phyloP scores from a whole-genome alignment of 1,284 basidiomycete genomes.

The Caloboletus firmus region DNA sequence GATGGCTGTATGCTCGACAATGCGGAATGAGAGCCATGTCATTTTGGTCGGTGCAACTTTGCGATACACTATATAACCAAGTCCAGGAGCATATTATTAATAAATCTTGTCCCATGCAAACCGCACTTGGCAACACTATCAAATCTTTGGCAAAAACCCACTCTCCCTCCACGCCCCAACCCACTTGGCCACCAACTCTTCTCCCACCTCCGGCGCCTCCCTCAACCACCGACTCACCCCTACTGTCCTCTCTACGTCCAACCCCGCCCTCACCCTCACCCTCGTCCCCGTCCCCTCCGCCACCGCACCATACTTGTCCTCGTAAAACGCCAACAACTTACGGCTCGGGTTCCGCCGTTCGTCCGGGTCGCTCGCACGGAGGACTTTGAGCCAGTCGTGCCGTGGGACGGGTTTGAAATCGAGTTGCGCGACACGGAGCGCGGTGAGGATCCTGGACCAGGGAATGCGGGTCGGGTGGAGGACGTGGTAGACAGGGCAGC shows the following conservation, averaged over 20 bases:
- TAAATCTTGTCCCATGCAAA: neutral
- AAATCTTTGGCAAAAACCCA: conserved; percentile 28
- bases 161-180: conserved; percentile 34
- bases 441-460: conserved; percentile 47
- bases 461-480: conserved; percentile 42
- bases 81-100: neutral
- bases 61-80: neutral
- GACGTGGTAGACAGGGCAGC: conserved; percentile 47
- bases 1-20: neutral
- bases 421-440: conserved; percentile 43
- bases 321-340: conserved; percentile 47
- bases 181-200: conserved; percentile 38
- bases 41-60: neutral
- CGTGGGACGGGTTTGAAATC: conserved; percentile 46
- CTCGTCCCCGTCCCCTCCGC: conserved; percentile 12
- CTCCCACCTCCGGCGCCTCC: conserved; percentile 28
- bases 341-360: conserved; percentile 48
- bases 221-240: conserved; percentile 29
- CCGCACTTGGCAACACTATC: neutral
- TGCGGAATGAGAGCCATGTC: neutral
- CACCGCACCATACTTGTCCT: conserved; percentile 32
- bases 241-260: conserved; percentile 27
- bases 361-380: conserved; percentile 44
- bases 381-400: conserved; percentile 47
- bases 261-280: conserved; percentile 15